Evolutionary conservation across 306 rosid species (phyloP), one percentile per base, ranked within the genome.

Genomic region (cucumber (Cucumis sativus)): DNA sequence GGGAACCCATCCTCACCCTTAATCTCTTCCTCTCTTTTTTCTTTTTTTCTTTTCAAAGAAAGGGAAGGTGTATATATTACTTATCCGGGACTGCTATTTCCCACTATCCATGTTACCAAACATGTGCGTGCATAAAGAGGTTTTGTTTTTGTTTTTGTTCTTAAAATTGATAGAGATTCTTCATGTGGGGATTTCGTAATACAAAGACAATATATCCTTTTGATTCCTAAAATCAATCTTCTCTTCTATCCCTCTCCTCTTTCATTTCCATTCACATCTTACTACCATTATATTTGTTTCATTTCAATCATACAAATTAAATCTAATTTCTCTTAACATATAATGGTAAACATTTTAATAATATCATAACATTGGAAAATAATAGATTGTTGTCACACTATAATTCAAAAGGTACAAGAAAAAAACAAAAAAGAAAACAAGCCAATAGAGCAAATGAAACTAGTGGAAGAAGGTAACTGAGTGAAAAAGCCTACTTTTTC

Each of bases 51-150:
- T 40, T 84, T 75, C 15, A 3, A 3, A 17, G 69, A 28, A 28
- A 28, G 30, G 30, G 30, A 28, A 28, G 30, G 30, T 28, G 30
- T 28, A 3, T 21, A 12, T 10, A 7, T 17, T 18, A 17, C 13
- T 15, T 35, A 10, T 35, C 47, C 8, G 0, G 49, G 18, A 40
- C 10, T 41, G 5, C 18, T n/a, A 67, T 43, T 0, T 10, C 52
- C 28, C 55, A 60, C 76, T 45, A 14, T 74, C 78, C 51, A 9
- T 28, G n/a, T 73, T 52, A 47, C 76, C 76, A 72, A 72, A 72
- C 76, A 49, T 7, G 6, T 52, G 57, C 25, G 6, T 52, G 57
- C 25, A 28, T 7, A 51, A 51, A 51, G 18, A 43, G 12, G 1
- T 3, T 33, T 33, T 47, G 5, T 33, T 33, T 47, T 47, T 47